Evolutionary conservation across 2,329 filamentous ascomycete species (phyloP).

Genomic region (Cyphellophora europaea): DNA sequence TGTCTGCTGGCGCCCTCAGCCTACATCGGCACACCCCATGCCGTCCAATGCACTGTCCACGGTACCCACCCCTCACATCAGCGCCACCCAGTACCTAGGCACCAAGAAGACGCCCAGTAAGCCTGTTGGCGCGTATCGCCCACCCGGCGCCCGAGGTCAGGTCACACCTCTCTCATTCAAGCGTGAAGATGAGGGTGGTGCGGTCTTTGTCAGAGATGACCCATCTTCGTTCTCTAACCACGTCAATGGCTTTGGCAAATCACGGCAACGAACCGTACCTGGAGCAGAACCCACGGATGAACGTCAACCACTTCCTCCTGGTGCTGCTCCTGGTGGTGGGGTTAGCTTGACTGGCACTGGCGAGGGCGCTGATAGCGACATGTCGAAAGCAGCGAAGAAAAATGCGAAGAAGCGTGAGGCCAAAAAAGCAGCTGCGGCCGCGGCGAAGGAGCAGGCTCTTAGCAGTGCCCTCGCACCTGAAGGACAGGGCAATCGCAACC

Average conservation of each 20-base stretch:
- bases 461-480: constrained; percentile 11
- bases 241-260: constrained; percentile 72
- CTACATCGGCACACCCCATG: constrained; percentile 48
- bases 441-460: constrained; percentile 43
- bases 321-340: constrained; percentile 58
- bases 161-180: constrained; percentile 90
- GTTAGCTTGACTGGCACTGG: constrained; percentile 57
- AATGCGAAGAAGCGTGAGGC: constrained; percentile 98
- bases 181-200: constrained; percentile 92
- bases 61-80: constrained; percentile 69
- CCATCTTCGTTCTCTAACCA: constrained; percentile 52
- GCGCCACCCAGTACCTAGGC: constrained; percentile 70
- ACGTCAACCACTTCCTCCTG: constrained; percentile 47
- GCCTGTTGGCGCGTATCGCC: constrained; percentile 91
- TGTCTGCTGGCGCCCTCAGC: constrained; percentile 75
- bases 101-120: constrained; percentile 92
- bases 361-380: constrained; percentile 51
- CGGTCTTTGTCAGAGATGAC: constrained; percentile 76
- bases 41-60: constrained; percentile 61
- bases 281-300: constrained; percentile 68
- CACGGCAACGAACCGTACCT: constrained; percentile 67
- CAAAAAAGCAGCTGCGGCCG: constrained; percentile 79
- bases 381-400: constrained; percentile 80
- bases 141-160: constrained; percentile 82
- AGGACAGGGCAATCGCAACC: constrained; percentile 13